Evolutionary conservation across 352 stramenopile species (phyloP), one percentile per base, ranked within the genome.

Genomic region (Globisporangium nodosum): DNA sequence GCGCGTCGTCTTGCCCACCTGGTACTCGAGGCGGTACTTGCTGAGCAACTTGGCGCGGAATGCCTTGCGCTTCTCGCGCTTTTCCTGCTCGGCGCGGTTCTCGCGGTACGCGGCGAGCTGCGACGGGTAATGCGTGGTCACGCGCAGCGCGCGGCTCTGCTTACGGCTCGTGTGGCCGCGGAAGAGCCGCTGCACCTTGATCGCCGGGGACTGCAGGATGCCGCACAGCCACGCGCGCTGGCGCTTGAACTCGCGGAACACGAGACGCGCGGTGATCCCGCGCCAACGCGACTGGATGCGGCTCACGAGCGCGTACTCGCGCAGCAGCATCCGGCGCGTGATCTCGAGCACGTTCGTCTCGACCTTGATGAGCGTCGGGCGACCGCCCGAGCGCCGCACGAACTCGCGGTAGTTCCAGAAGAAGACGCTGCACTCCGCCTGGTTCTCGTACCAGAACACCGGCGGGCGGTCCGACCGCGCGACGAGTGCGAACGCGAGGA

Each of bases 401-500:
- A 90, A 90, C 53, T 90, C 80, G 15, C 82, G 71, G 61, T 94
- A 92, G 58, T 92, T 81, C 76, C 74, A 88, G 51, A 75, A 83
- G 37, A 91, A 74, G 9, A 90, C 71, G 46, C 58, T 60, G 8
- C 87, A 62, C 56, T 94, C 82, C 3, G 68, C 71, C 1, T 67
- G 57, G 54, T 77, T 87, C 7, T 86, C 65, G 66, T 94, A 91
- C 81, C 84, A 94, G 55, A 92, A 92, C n/a, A 94, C 76, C 2
- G 74, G 70, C 16, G 65, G 56, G 16, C 66, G 65, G 52, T 85
- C 71, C 0, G 73, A 65, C 9, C 62, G 54, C 27, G 60, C 56
- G 9, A 55, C 54, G 15, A 87, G 47, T 0, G 79, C 80, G 45
- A 66, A 74, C 27, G 50, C 58, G 15, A 89, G 55, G 24, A 91